Evolutionary conservation across 1,284 basidiomycete genomes (phyloP), one percentile per base, ranked within the genome.

Genomic region (Tilletia caries): DNA sequence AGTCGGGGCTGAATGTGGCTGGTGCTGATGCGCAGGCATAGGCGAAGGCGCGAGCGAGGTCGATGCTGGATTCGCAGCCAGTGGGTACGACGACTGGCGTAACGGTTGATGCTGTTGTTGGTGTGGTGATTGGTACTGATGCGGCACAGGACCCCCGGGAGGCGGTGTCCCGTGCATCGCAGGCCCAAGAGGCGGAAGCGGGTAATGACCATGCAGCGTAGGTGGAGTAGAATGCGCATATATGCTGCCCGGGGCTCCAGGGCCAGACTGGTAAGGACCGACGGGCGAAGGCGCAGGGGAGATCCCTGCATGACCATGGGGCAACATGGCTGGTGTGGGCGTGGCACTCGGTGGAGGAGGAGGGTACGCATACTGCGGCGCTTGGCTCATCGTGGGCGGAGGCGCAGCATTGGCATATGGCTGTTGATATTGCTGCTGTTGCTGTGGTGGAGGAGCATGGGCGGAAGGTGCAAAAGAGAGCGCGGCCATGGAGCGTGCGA

Each of bases 221-320:
- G 66, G 54, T 29, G 66, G 52, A n/a, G 65, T 43, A 23, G 66
- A 20, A 67, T 48, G 33, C 33, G 46, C n/a, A n/a, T 65, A 67
- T 20, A 64, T 68, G n/a, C 67, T 65, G 1, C 65, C 41, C 27
- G 66, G 62, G 8, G 73, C 70, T 3, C 72, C 72, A 27, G 72
- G 46, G 15, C 71, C 71, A 0, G 74, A 75, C 18, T 71, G 68
- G 2, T 70, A 67, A 18, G 70, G 32, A 10, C 70, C 71, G 0
- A 65, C 68, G 1, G 44, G 46, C 70, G 1, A 71, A 73, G 12
- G 70, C 68, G n/a, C n/a, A n/a, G n/a, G n/a, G n/a, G n/a, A n/a
- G n/a, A n/a, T n/a, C n/a, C n/a, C n/a, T n/a, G n/a, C n/a, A 58
- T 58, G 52, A 4, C 52, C 52, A 8, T 58, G 52, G 29, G 52